These are phyloP conservation scores for Isabelozyma pseudorhagii DNA, from an alignment of 805 yeast genomes.

Conservation along the genomic window DNA sequence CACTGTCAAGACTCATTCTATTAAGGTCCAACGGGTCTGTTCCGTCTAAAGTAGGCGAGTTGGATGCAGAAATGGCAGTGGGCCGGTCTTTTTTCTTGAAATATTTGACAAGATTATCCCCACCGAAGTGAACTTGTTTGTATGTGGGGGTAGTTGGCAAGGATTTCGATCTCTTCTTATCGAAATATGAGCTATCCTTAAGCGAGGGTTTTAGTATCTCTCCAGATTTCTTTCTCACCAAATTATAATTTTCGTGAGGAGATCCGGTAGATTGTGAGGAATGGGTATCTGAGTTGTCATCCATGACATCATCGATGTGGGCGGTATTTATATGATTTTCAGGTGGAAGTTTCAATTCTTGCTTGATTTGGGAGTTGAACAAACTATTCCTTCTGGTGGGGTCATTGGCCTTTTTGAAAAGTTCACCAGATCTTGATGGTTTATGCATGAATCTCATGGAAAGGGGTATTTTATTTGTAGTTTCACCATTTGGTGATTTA, in stretches of 20 bases:
- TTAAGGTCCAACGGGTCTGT: constrained; percentile 1
- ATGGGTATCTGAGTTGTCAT: neutral
- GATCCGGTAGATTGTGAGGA: neutral
- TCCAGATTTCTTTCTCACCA: constrained; percentile 84
- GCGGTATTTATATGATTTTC: neutral
- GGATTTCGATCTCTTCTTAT: constrained; percentile 27
- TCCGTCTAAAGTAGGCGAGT: constrained; percentile 46
- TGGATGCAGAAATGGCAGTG: constrained; percentile 64
- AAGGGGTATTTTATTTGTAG: constrained; percentile 10
- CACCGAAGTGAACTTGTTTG: constrained; percentile 78
- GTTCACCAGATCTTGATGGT: constrained; percentile 32
- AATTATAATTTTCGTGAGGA: constrained; percentile 12
- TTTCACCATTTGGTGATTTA: neutral
- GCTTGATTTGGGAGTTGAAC: constrained; percentile 15
- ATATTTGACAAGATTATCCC: constrained; percentile 63
- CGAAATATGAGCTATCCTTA: constrained; percentile 41
- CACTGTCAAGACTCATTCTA: constrained; percentile 7
- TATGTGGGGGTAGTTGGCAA: constrained; percentile 53
- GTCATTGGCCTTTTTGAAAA: constrained; percentile 28
- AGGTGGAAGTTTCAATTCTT: neutral
- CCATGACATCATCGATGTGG: neutral
- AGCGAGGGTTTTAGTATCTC: constrained; percentile 77
- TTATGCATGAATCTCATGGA: constrained; percentile 38
- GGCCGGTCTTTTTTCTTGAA: constrained; percentile 76
- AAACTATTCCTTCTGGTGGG: constrained; percentile 26